A percentile compares a stretch with the other conserved stretches of the same genome.
Evolutionary conservation across 2,329 filamentous ascomycete species (phyloP).

Genomic region (Tolypocladium inflatum): DNA sequence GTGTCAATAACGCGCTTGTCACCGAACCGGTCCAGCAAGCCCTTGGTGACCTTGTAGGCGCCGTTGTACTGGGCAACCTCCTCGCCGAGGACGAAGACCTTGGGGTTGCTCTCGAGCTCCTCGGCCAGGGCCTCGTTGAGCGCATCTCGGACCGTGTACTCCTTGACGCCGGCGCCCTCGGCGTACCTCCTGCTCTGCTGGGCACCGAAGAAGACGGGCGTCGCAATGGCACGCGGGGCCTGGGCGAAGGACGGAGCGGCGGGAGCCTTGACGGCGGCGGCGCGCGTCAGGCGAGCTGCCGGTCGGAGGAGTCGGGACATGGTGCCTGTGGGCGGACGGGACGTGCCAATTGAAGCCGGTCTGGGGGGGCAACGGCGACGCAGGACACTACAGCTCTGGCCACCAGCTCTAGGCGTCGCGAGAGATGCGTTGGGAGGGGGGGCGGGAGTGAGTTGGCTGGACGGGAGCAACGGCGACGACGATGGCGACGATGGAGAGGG

Average conservation of each 20-base stretch:
- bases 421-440: background rate
- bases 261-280: conserved; percentile 21
- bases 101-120: conserved; percentile 88
- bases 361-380: background rate
- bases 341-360: background rate
- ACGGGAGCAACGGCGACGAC: conserved; percentile 1
- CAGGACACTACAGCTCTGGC: conserved; percentile 4
- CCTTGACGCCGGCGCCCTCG: conserved; percentile 59
- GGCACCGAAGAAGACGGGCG: conserved; percentile 27
- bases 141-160: conserved; percentile 94
- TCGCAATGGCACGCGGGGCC: conserved; percentile 22
- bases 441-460: background rate
- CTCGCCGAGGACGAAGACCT: conserved; percentile 94
- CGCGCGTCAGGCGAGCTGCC: conserved; percentile 35
- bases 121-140: conserved; percentile 96
- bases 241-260: conserved; percentile 23
- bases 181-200: conserved; percentile 46
- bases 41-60: conserved; percentile 99
- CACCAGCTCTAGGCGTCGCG: conserved; percentile 7
- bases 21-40: conserved; percentile 91
- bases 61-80: conserved; percentile 99
- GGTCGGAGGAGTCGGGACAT: conserved; percentile 46
- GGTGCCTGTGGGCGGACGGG: conserved; percentile 10
- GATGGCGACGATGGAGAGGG: conserved; percentile 6
- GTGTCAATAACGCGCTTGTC: conserved; percentile 97